Conservation (phyloP, 2,329 filamentous ascomycete species). For the Colletotrichum simmondsii region DNA sequence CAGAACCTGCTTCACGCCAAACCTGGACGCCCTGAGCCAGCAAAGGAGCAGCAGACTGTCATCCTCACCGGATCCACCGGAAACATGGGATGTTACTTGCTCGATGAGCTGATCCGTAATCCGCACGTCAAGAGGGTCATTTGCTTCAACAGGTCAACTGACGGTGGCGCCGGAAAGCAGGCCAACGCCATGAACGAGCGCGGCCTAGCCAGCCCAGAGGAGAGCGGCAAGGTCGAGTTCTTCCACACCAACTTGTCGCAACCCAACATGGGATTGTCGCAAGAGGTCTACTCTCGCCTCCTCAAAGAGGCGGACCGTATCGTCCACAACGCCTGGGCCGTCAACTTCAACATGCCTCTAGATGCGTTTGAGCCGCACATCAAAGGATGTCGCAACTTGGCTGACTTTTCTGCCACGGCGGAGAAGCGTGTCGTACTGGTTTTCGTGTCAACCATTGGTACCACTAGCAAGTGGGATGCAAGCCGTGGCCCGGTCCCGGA, state of each 20-base stretch:
- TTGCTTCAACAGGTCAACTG: conserved; percentile 24
- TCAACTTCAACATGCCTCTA: conserved; percentile 63
- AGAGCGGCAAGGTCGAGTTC: conserved; percentile 42
- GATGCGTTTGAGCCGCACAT: conserved; percentile 62
- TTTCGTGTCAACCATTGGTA: conserved; percentile 33
- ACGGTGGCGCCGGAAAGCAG: conserved; percentile 25
- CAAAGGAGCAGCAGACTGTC: conserved; percentile 42
- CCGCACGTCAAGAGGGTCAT: conserved; percentile 34
- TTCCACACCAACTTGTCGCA: conserved; percentile 42
- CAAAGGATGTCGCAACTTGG: conserved; percentile 59
- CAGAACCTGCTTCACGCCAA: conserved; percentile 39
- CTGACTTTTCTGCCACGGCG: conserved; percentile 38
- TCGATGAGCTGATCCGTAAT: conserved; percentile 20
- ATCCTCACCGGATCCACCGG: conserved; percentile 28
- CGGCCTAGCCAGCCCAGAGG: not conserved
- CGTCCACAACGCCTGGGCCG: conserved; percentile 62
- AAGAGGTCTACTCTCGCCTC: conserved; percentile 37
- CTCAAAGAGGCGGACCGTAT: conserved; percentile 54
- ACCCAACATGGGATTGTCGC: conserved; percentile 12
- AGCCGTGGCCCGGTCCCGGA: conserved; percentile 17
- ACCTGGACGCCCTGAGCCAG: conserved; percentile 41
- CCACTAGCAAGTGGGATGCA: conserved; percentile 23
- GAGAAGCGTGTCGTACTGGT: conserved; percentile 16
- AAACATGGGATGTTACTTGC: conserved; percentile 30
- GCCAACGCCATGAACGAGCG: conserved; percentile 25